Evolutionary conservation across 2,329 filamentous ascomycete species (phyloP).

Genomic region (Penicillium sp.): DNA sequence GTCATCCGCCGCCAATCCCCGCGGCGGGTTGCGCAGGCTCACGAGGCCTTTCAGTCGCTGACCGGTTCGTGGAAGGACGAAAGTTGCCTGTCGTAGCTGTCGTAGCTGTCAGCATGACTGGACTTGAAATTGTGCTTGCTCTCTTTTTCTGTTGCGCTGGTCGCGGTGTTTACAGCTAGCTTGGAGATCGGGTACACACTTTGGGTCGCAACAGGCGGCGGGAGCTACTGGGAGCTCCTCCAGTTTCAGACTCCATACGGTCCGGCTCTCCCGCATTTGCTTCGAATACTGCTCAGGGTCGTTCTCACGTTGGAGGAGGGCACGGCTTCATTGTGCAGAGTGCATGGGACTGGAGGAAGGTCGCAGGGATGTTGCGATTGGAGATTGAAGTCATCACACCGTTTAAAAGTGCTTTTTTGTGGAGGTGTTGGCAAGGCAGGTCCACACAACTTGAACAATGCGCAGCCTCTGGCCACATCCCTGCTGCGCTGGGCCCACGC

Average conservation of each 20-base stretch:
- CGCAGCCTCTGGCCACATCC: conserved; percentile 6
- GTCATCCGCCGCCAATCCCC: conserved; percentile 26
- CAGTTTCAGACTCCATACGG: conserved; percentile 30
- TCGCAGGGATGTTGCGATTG: neutral
- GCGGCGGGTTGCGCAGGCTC: conserved; percentile 63
- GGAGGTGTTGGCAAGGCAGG: neutral
- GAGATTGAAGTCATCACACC: neutral
- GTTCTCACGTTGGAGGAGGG: conserved; percentile 11
- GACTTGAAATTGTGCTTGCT: neutral
- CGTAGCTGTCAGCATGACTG: conserved; percentile 7
- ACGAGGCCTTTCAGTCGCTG: conserved; percentile 80
- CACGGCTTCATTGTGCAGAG: conserved; percentile 11
- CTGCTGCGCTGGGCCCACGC: conserved; percentile 10
- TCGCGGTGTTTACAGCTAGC: neutral
- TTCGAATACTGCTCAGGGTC: neutral
- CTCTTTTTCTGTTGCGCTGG: neutral
- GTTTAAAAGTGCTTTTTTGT: neutral
- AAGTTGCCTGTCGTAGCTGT: conserved; percentile 78
- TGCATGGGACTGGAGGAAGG: neutral
- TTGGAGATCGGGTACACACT: conserved; percentile 23
- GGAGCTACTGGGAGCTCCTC: conserved; percentile 32
- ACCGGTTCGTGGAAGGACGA: conserved; percentile 83
- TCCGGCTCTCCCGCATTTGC: conserved; percentile 10
- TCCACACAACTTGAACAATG: neutral
- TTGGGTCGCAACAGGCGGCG: conserved; percentile 36